Evolutionary conservation across 352 stramenopile species (phyloP).

Genomic region (Phytophthora capsici): DNA sequence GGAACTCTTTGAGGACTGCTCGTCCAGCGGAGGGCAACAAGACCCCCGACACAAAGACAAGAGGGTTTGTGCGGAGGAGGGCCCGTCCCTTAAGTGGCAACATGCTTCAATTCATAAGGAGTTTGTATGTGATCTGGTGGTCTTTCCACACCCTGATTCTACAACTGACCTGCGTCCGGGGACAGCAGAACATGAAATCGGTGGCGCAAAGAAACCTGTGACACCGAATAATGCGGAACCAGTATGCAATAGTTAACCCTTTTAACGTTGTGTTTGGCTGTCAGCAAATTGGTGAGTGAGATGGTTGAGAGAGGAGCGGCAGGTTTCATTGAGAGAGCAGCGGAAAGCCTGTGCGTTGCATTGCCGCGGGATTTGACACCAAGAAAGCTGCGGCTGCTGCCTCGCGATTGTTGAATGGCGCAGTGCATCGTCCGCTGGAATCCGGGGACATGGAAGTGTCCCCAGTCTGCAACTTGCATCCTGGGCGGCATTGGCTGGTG

Average conservation of each 20-base stretch:
- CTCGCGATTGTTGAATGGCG: slow-evolving; percentile 44
- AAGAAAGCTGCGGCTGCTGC: slow-evolving; percentile 8
- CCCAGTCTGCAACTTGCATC: slow-evolving; percentile 4
- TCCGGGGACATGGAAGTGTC: background rate
- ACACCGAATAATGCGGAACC: slow-evolving; percentile 12
- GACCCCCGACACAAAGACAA: slow-evolving; percentile 36
- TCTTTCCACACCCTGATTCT: slow-evolving; percentile 17
- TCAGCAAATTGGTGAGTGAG: slow-evolving; percentile 35
- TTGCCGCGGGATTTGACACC: slow-evolving; percentile 31
- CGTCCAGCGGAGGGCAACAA: slow-evolving; percentile 30
- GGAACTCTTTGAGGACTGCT: slow-evolving; percentile 46
- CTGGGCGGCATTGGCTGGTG: background rate
- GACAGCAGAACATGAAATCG: slow-evolving; percentile 2
- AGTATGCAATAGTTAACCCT: too few relatives aligned
- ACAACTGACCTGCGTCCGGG: slow-evolving; percentile 17
- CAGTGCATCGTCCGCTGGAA: background rate
- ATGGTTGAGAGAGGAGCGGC: background rate
- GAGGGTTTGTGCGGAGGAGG: slow-evolving; percentile 36
- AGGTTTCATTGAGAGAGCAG: background rate
- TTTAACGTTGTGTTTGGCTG: too few relatives aligned
- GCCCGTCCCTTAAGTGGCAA: slow-evolving; percentile 23
- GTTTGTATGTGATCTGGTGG: slow-evolving; percentile 26
- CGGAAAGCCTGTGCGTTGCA: slow-evolving; percentile 4
- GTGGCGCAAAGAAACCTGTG: slow-evolving; percentile 7
- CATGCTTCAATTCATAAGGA: background rate